phyloP scores from a whole-genome alignment of 2,329 filamentous ascomycete genomes.

The Penicillium sclerotigenum region DNA sequence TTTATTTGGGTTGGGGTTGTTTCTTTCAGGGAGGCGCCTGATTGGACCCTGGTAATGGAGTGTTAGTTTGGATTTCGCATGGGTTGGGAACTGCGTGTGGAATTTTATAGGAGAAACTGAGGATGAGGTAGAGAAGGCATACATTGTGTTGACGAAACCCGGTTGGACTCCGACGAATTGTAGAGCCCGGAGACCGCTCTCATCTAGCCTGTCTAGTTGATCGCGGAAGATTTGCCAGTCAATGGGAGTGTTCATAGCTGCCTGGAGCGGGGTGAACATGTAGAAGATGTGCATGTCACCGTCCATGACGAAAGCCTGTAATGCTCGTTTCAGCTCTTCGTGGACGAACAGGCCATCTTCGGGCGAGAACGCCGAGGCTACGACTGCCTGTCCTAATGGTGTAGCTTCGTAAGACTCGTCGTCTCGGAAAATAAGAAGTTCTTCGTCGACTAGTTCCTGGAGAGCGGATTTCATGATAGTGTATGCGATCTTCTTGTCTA shows the following conservation, averaged over 20 bases:
- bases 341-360: slow-evolving; percentile 73
- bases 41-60: slow-evolving; percentile 57
- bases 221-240: slow-evolving; percentile 72
- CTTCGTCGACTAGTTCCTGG: slow-evolving; percentile 53
- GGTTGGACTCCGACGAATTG: slow-evolving; percentile 67
- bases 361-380: slow-evolving; percentile 68
- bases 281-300: slow-evolving; percentile 78
- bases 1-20: slow-evolving; percentile 60
- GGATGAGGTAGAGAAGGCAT: slow-evolving; percentile 2
- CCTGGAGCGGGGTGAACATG: slow-evolving; percentile 69
- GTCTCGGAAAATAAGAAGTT: slow-evolving; percentile 54
- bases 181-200: slow-evolving; percentile 67
- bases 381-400: slow-evolving; percentile 65
- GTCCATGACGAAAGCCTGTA: slow-evolving; percentile 74
- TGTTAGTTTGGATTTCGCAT: slow-evolving; percentile 3
- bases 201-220: slow-evolving; percentile 67
- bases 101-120: neutral
- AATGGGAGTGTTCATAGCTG: slow-evolving; percentile 47
- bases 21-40: slow-evolving; percentile 60
- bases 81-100: too few relatives aligned
- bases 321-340: slow-evolving; percentile 63
- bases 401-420: slow-evolving; percentile 59
- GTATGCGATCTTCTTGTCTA: slow-evolving; percentile 50
- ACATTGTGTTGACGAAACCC: slow-evolving; percentile 65
- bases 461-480: slow-evolving; percentile 59